These are phyloP conservation scores for Colletotrichum ledebouriae DNA, from an alignment of 2,329 filamentous ascomycete genomes.

Conservation along the genomic window DNA sequence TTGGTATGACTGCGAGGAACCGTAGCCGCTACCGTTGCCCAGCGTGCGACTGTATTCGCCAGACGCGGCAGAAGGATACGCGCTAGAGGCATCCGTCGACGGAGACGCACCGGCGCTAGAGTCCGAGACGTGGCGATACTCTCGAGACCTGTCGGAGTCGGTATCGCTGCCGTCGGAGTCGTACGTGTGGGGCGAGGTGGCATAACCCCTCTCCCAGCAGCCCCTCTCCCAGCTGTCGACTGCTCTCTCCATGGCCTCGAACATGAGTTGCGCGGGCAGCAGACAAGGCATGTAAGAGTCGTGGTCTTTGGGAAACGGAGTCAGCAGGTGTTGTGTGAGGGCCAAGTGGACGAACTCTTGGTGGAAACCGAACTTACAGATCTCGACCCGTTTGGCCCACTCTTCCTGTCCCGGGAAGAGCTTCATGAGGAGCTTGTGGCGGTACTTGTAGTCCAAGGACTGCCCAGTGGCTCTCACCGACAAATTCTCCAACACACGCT, in stretches of 20 bases:
- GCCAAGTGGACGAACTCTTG: neutral
- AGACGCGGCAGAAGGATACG: conserved; percentile 24
- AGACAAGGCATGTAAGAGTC: conserved; percentile 39
- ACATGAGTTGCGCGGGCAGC: conserved; percentile 37
- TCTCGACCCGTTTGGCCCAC: conserved; percentile 38
- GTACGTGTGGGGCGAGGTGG: conserved; percentile 15
- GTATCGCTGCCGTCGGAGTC: conserved; percentile 39
- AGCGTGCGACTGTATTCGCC: conserved; percentile 33
- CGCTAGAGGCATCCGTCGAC: conserved; percentile 37
- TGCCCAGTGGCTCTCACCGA: conserved; percentile 38
- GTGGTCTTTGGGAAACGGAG: conserved; percentile 20
- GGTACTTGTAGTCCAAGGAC: conserved; percentile 38
- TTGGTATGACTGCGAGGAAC: conserved; percentile 24
- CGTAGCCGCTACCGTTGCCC: conserved; percentile 21
- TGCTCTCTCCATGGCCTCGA: conserved; percentile 37
- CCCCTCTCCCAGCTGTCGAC: conserved; percentile 39
- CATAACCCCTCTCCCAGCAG: conserved; percentile 36
- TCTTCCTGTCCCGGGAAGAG: conserved; percentile 39
- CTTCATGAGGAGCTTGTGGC: conserved; percentile 40
- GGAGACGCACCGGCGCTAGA: conserved; percentile 34
- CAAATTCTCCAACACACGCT: conserved; percentile 34
- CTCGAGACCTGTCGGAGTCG: conserved; percentile 35
- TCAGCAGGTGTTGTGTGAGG: neutral
- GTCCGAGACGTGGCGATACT: conserved; percentile 31
- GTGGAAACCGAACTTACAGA: conserved; percentile 23